Base-by-base conservation (phyloP, 495 filamentous ascomycete genomes). In the Aspergillus heteromorphus region DNA sequence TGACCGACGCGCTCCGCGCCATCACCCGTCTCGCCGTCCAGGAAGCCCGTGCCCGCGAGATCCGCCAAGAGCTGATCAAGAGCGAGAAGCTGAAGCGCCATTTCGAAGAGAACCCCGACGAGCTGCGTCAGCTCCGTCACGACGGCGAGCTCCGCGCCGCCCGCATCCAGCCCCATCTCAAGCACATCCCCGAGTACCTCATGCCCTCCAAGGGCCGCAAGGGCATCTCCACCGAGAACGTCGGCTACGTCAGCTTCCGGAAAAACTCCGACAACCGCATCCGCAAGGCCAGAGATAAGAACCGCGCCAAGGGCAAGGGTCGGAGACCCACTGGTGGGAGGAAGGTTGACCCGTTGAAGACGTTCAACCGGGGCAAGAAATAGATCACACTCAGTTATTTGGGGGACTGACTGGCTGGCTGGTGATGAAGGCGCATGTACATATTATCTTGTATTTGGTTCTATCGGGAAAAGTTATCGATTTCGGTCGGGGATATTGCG, bases 41-140 rank as follows among this genome's bases (percentile, higher is more conserved):
- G 40, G 93, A 97, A 74, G 95, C 93, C 4, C 82, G 93, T 36
- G 86, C 87, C 2, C 82, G 85, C 36, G 93, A 99, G 66, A 79
- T 99, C 49, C 79, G 87, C 17, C 84, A 91, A 65, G 95, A 97
- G 65, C 76, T 99, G 25, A 74, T 97, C 54, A 91, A 92, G 68
- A 91, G 85, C 60, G 92, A 97, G 67, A 96, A 95, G 65, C 71
- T 98, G 51, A 92, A 92, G 71, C 79, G 93, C 53, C 90, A 96
- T 73, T 97, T 97, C 64, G 93, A 97, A 65, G 93, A 99, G 70
- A 97, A 97, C 67, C 93, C 93, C 0, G 83, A 84, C 7, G 92
- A 97, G 64, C 72, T 97, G 40, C 79, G 85, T 18, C 88, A 93
- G 65, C 76, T 99, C 48, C 79, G 93, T 23, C 93, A 99, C 65